Base-by-base conservation (phyloP, 1,284 basidiomycete genomes). In the Trichosporon faecale region DNA sequence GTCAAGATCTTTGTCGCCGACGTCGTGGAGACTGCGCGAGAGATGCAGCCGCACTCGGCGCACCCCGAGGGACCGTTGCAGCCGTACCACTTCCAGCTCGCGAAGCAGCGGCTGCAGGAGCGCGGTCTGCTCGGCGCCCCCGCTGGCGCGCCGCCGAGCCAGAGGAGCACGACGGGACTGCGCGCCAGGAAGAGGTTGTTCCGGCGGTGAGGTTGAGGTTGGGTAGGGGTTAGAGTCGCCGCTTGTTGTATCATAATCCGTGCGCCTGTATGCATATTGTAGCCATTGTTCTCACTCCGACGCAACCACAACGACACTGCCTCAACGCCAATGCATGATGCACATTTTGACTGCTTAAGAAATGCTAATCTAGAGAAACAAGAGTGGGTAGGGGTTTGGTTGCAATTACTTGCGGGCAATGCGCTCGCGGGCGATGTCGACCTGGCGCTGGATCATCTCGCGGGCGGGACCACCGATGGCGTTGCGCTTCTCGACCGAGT, bases 391-490 rank as follows among this genome's bases (percentile, higher is more conserved):
- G 8, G 21, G 49, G 9, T 21, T 6, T 14, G 40, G 35, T 18
- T 18, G 44, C 44, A 46, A 52, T 52, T 64, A 64, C 33, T 64
- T 64, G 18, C 35, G n/a, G 18, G 66, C 80, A 29, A 91, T 82
- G 63, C 85, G 81, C 71, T 84, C 83, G 60, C 91, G 87, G 74
- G 94, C 85, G 1, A 91, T 88, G 25, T 87, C 81, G 68, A 96
- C 89, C 84, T 99, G 96, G 76, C 94, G 87, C 76, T 91, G 88
- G 29, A 99, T 88, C 86, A 94, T 95, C 76, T 88, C 87, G 72
- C 88, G 87, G 78, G 92, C 94, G 1, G 96, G 91, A 8, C 96
- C 96, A 31, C 96, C 96, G 76, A 96, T 94, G 0, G 95, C 91
- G 80, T 93, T 88, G 74, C 95, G 86, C 75, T 94, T 89, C 85